Evolutionary conservation across 345 rosid species (phyloP).

Genomic region (Eucalyptus erythrocorys): DNA sequence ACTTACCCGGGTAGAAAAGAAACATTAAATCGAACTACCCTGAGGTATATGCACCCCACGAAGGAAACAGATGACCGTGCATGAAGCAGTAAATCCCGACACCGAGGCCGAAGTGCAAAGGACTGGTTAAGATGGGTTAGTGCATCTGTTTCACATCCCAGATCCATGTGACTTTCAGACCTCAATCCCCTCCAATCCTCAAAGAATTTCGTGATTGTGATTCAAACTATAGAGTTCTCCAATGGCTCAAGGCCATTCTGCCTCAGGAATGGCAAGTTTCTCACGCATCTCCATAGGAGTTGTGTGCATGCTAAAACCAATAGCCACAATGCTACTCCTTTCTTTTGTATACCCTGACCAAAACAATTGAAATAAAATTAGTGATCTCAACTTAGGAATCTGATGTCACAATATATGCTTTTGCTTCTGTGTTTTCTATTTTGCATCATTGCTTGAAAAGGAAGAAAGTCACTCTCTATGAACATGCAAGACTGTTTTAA

Average conservation of each 20-base stretch:
- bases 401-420: too few species aligned
- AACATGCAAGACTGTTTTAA: background rate
- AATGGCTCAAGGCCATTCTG: slow-evolving; percentile 44
- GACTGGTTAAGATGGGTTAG: too few species aligned
- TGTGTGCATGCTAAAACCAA: slow-evolving; percentile 34
- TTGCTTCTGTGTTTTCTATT: background rate
- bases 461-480: background rate
- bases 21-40: too few species aligned
- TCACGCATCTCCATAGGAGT: slow-evolving; percentile 41
- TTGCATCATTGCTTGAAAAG: background rate
- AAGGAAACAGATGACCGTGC: too few species aligned
- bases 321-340: slow-evolving; percentile 34
- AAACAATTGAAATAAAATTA: background rate
- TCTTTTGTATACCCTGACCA: slow-evolving; percentile 32
- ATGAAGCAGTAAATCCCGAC: too few species aligned
- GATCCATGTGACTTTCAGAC: too few species aligned
- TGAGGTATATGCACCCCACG: too few species aligned
- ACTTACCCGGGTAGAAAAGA: too few species aligned
- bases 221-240: slow-evolving; percentile 27
- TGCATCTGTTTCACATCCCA: too few species aligned
- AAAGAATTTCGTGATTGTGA: too few species aligned
- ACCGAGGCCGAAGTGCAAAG: too few species aligned
- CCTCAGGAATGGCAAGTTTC: slow-evolving; percentile 44
- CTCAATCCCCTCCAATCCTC: too few species aligned
- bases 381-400: background rate